Evolutionary conservation across 2,329 filamentous ascomycete species (phyloP), one percentile per base, ranked within the genome.

Genomic region (Seiridium cupressi): DNA sequence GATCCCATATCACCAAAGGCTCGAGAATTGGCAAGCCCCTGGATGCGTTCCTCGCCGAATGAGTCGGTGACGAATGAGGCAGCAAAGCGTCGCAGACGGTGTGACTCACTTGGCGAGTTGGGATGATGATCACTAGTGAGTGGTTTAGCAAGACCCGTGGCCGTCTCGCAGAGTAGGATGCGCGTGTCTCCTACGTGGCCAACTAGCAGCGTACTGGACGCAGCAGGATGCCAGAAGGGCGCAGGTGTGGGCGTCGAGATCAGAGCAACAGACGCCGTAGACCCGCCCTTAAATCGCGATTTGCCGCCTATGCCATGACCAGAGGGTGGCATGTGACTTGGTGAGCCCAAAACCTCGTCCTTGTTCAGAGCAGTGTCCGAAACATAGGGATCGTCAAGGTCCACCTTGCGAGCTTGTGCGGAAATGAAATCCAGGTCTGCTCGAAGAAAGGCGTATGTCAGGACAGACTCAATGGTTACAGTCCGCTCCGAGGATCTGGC

Each of bases 41-140:
- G 89, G 74, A 99, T 95, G 66, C 95, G 92, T 76, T 98, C 93
- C 77, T 99, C 95, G 70, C 95, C 95, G 73, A 99, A 99, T 40
- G 92, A 96, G 76, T 99, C 95, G 0, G 94, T 95, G 18, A 97
- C 89, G 72, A 98, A 94, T 3, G 89, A 83, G 34, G 81, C 89
- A 1, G 93, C 91, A 72, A 93, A 98, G 54, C 93, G 89, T 49
- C 93, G 89, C 32, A 99, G 83, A 6, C 95, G 87, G 47, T 87
- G 88, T 8, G 90, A 89, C 79, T 99, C 95, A 59, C 88, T 82
- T 0, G 95, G 95, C 4, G 90, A 87, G n/a, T 88, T 91, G 0
- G 95, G 94, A 72, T 97, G 95, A 75, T 99, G 95, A 73, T 97
- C 92, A 26, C 89, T 92, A 0, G 95, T 98, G 44, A 97, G 74